Evolutionary conservation across 108 stramenopile genomes (phyloP), one percentile per base, ranked within the genome.

Genomic region (Nannochloropsis oceanica): DNA sequence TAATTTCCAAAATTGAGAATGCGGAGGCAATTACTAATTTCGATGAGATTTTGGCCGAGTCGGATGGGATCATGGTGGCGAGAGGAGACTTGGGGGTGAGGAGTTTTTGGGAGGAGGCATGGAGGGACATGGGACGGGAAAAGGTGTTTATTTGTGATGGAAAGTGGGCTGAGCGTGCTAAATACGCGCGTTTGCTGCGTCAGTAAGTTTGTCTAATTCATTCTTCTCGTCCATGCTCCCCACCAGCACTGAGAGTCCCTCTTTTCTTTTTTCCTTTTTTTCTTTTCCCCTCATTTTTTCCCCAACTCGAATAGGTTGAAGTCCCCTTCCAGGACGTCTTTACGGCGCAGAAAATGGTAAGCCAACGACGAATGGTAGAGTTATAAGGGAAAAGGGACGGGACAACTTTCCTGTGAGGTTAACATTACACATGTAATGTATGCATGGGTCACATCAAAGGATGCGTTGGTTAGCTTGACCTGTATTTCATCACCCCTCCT

Each of bases 1-100:
- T 95, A 18, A 93, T 95, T 82, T 88, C 89, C 73, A 95, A 95
- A 85, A 94, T 95, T 89, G 95, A 95, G 90, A 93, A 89, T 81
- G 93, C 92, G 84, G 93, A 86, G 82, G 87, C 84, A 8, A 22
- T 87, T 18, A 42, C 84, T 1, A 84, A 87, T 25, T 80, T 82
- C 44, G 84, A 87, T 11, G 87, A 82, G 79, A 87, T 87, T 27
- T 42, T 87, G 42, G 59, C 44, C 13, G 42, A 27, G 25, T 25
- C 79, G 43, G 87, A 87, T 22, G 87, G 83, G 11, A 87, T 87
- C 80, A 87, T 87, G 87, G 87, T 87, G 14, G 87, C 87, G 3
- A 73, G 87, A 27, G 87, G 87, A 27, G 87, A 87, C 44, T 27
- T 87, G 43, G 87, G 82, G n/a, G 84, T 86, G 13, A 43, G 80